A percentile compares a stretch with the other conserved stretches of the same genome.
phyloP scores from a whole-genome alignment of 495 filamentous ascomycete genomes.

The Niebla homalea region DNA sequence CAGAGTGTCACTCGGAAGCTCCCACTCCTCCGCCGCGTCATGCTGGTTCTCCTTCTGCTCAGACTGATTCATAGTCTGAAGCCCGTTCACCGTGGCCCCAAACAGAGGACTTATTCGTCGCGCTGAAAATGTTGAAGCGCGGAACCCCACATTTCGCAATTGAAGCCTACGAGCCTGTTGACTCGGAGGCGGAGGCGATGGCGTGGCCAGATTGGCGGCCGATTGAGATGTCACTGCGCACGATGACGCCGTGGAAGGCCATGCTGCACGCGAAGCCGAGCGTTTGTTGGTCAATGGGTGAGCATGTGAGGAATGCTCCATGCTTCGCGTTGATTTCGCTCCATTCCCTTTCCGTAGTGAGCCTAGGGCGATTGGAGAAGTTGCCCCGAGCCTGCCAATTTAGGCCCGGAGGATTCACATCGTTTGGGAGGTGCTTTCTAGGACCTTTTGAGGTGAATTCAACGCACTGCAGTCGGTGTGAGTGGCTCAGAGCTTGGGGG shows the following conservation, averaged over 20 bases:
- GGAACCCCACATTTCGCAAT: constrained; percentile 25
- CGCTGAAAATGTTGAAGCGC: constrained; percentile 15
- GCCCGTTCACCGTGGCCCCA: not conserved
- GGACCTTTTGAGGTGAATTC: too few relatives aligned
- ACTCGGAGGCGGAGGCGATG: not conserved
- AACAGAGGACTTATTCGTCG: constrained; percentile 18
- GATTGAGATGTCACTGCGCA: constrained; percentile 2
- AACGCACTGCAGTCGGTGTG: too few relatives aligned
- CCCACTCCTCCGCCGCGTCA: constrained; percentile 2
- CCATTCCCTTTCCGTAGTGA: constrained; percentile 3
- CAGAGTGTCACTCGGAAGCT: constrained; percentile 9
- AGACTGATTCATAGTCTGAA: constrained; percentile 7
- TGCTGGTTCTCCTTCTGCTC: constrained; percentile 12
- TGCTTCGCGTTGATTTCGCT: constrained; percentile 1
- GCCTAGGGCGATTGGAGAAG: too few relatives aligned
- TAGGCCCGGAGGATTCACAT: too few relatives aligned
- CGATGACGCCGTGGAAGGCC: not conserved
- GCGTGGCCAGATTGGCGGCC: not conserved
- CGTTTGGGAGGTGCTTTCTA: too few relatives aligned
- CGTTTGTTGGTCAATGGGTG: constrained; percentile 9
- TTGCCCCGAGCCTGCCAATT: too few relatives aligned
- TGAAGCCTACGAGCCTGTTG: constrained; percentile 21
- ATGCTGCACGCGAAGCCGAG: constrained; percentile 1
- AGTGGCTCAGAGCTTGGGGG: too few relatives aligned
- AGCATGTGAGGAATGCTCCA: constrained; percentile 16